Conservation (phyloP, 345 rosid genomes). For the Brassica rapa region DNA sequence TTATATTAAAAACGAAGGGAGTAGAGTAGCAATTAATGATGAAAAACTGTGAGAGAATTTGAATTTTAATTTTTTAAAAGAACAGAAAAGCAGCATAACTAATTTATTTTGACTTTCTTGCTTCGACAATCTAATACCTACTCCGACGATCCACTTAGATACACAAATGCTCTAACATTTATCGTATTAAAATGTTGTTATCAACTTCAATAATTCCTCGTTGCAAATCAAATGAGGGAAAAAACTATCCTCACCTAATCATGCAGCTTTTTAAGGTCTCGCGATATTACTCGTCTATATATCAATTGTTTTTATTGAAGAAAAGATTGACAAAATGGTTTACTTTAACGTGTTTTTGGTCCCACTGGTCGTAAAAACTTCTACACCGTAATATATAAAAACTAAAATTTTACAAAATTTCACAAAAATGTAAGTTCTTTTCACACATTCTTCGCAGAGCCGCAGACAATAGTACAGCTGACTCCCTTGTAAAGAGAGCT, state of each 20-base stretch:
- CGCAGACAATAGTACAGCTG: too few relatives aligned
- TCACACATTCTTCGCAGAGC: too few relatives aligned
- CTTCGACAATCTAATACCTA: background rate
- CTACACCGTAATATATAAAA: background rate
- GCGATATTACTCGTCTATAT: background rate
- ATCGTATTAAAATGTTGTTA: background rate
- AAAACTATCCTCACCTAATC: background rate
- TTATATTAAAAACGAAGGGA: too few relatives aligned
- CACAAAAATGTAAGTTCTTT: too few relatives aligned
- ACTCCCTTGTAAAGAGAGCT: too few relatives aligned
- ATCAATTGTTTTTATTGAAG: background rate
- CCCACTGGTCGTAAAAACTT: background rate
- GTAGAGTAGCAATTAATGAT: too few relatives aligned
- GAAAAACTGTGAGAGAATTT: too few relatives aligned
- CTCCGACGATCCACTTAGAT: background rate
- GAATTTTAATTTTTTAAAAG: too few relatives aligned
- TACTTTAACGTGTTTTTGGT: background rate
- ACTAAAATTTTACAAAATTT: background rate
- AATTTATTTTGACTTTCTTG: background rate
- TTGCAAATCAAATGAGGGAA: background rate
- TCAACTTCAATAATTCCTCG: background rate
- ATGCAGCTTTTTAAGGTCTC: background rate
- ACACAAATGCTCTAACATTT: background rate
- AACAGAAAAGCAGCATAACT: background rate
- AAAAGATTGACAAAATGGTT: background rate